phyloP scores from a whole-genome alignment of 352 stramenopile genomes.

The Blastocystis hominis region DNA sequence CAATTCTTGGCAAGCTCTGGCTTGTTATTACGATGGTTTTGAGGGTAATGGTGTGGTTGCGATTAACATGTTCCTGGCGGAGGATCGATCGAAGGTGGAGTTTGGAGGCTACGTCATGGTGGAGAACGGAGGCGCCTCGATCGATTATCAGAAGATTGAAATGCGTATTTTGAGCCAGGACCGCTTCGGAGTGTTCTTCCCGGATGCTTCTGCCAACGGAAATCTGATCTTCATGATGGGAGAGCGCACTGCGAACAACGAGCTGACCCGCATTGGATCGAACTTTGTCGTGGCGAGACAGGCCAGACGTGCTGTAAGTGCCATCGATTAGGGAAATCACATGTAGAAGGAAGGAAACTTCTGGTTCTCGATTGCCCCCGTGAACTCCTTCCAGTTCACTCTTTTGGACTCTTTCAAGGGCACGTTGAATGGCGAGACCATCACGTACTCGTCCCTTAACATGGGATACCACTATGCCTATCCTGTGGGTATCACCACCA shows the following conservation, averaged over 20 bases:
- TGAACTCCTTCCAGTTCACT: background rate
- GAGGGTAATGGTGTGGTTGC: slow-evolving; percentile 13
- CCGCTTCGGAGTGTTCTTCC: slow-evolving; percentile 30
- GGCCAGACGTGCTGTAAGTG: no score
- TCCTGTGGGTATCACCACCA: slow-evolving; percentile 32
- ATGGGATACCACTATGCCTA: slow-evolving; percentile 5
- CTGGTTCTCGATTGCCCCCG: background rate
- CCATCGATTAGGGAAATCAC: background rate
- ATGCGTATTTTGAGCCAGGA: background rate
- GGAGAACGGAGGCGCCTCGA: background rate
- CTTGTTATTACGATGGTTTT: background rate
- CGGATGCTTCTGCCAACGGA: background rate
- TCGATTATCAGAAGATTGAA: background rate
- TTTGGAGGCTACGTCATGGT: background rate
- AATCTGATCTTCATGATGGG: slow-evolving; percentile 30
- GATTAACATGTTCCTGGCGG: background rate
- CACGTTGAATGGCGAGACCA: background rate
- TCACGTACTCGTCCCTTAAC: background rate
- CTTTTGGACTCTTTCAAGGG: background rate
- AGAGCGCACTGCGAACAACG: slow-evolving; percentile 2
- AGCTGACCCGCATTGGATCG: background rate
- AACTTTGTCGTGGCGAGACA: slow-evolving; percentile 7
- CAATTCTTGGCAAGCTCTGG: background rate
- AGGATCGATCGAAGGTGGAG: background rate
- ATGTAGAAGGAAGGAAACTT: background rate